Evolutionary conservation across 805 yeast species (phyloP), one percentile per base, ranked within the genome.

Genomic region (Cyberlindnera maritima): DNA sequence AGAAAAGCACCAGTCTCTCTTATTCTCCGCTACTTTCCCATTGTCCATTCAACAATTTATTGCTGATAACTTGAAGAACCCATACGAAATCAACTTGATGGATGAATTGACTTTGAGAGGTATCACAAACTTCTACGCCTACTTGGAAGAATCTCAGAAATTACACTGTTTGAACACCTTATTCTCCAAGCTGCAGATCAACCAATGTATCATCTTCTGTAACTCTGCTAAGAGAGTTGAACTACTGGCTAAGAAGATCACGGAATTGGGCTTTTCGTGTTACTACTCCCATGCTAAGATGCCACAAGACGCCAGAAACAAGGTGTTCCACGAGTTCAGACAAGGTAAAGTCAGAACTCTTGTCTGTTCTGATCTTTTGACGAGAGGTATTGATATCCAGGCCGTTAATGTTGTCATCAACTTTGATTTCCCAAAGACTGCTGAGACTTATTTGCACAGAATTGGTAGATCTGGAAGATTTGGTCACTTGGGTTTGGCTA

Each of bases 401-500:
- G 98, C 98, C 7, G 99, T 94, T 55, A 94, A 94, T 64, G 98
- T 94, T 39, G 99, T 94, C 41, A 88, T 94, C 61, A 94, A 94
- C 72, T 94, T 94, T 66, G 99, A 94, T 68, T 94, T 94, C 85
- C 99, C 99, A 52, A 92, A 92, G 68, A 89, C 85, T 44, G 97
- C 98, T 8, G 99, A 94, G 69, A 94, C 98, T 35, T 94, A 94
- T 66, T 78, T 94, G 59, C 99, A 94, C 73, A 87, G 98, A 78
- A 94, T 92, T 59, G 98, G 98, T 77, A 89, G 99, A 76, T 90
- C 97, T 8, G 98, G 99, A 58, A 88, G 99, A 76, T 94, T 88
- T 63, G 99, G 99, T 56, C 99, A 94, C 67, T 81, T 91, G 64
- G 99, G 99, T 76, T 78, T 94, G 65, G 99, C 99, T 28, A 90